These are phyloP conservation scores for Juncus effusus DNA, from an alignment of 176 grass and related monocot species.

Conservation along the genomic window DNA sequence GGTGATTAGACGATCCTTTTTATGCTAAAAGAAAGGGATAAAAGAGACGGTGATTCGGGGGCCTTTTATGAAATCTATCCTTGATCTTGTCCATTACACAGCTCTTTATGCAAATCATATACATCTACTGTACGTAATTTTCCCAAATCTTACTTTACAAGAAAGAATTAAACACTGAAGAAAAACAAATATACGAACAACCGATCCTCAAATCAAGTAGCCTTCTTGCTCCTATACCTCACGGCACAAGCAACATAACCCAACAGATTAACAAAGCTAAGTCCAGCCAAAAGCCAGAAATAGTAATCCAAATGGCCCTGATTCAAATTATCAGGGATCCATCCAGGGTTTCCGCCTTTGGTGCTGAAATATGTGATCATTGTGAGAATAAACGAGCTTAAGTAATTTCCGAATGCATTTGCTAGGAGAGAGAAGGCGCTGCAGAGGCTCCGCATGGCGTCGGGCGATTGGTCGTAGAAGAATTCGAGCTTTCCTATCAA, in stretches of 20 bases:
- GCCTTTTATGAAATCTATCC: too few relatives aligned
- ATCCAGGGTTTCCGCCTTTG: constrained; percentile 33
- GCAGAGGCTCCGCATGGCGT: constrained; percentile 86
- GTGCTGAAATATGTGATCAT: constrained; percentile 43
- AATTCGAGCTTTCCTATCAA: constrained; percentile 75
- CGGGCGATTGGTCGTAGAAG: constrained; percentile 74
- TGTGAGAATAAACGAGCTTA: constrained; percentile 65
- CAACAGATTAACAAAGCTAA: constrained; percentile 60
- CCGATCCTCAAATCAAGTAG: too few relatives aligned
- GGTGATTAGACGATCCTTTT: too few relatives aligned
- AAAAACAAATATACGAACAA: too few relatives aligned
- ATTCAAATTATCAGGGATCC: constrained; percentile 79
- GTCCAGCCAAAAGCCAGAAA: constrained; percentile 49
- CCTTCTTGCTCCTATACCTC: constrained; percentile 39
- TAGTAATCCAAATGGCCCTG: constrained; percentile 76
- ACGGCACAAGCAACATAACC: constrained; percentile 47
- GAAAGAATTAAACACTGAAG: too few relatives aligned
- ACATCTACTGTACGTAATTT: too few relatives aligned
- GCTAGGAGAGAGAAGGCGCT: constrained; percentile 65
- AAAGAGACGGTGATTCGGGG: too few relatives aligned
- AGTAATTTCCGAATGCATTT: constrained; percentile 63
- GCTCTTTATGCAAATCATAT: too few relatives aligned
- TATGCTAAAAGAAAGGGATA: too few relatives aligned
- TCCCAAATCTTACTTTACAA: too few relatives aligned
- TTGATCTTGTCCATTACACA: too few relatives aligned